Base-by-base conservation (phyloP, 2,329 filamentous ascomycete species). In the Ramularia endophylla region DNA sequence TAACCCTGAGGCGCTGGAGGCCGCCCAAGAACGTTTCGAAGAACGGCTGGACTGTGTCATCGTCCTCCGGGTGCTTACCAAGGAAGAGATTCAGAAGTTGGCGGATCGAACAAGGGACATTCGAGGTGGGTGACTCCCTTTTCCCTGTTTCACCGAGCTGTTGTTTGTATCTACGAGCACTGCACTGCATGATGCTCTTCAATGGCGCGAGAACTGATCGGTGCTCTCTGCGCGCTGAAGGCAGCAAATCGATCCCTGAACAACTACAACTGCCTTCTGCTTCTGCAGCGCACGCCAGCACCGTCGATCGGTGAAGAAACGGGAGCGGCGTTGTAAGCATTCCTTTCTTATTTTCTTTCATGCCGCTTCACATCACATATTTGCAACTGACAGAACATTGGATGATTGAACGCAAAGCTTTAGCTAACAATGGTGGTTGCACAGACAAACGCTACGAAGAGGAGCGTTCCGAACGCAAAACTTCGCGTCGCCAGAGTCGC, bases 21-120 rank as follows among this genome's bases (percentile, higher is more conserved):
- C 85, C 47, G 85, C 85, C n/a, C 85, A 92, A 55, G 89, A 95
- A 67, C 76, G 90, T 20, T 97, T 85, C 53, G 90, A 97, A 65
- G 85, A 94, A 55, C 78, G 88, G n/a, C 78, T 88, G 45, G 88
- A 95, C 58, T 94, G 88, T 63, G 88, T 97, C 44, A 95, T 95
- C 62, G 88, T 95, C 2, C 72, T 97, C 41, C 75, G 89, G 41
- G 90, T 95, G 6, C 64, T 97, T 60, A 85, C 80, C 35, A 86
- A 85, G 64, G 86, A 94, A 53, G 88, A 97, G 58, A 94, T 97
- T 41, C 84, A 94, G 64, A 81, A 80, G 25, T 88, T 94, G 59
- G 87, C 88, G 9, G 77, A 81, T 48, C 83, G 83, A 36, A 95
- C 90, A 8, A 80, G 82, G 51, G 79, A 87, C 58, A 78, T 95